Evolutionary conservation across 331 rosid species (phyloP).

Genomic region (Cydonia oblonga): DNA sequence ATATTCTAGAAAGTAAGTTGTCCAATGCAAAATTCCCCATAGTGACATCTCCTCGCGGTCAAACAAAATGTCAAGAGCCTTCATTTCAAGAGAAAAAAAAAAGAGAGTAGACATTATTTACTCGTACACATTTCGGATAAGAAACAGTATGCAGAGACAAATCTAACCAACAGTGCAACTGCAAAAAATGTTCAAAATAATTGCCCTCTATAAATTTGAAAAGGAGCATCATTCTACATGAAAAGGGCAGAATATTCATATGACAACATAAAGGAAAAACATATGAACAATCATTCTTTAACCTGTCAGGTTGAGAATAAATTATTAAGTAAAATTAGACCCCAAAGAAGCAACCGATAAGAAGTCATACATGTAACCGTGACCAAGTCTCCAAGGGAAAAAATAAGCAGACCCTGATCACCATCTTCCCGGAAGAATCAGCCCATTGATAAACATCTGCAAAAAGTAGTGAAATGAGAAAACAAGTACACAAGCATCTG

Average conservation of each 20-base stretch:
- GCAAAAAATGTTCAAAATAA: not conserved
- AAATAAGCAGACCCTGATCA: conserved; percentile 60
- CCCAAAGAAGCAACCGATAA: not conserved
- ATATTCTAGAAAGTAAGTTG: not conserved
- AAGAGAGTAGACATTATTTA: not conserved
- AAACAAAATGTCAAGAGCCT: not conserved
- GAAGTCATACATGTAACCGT: conserved; percentile 41
- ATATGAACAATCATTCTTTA: not conserved
- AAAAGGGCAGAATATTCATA: not conserved
- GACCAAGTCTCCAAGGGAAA: conserved; percentile 75
- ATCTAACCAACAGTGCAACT: not conserved
- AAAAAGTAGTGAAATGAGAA: not conserved
- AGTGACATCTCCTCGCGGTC: not conserved
- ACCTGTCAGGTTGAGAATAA: not conserved
- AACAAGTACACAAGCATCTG: conserved; percentile 4
- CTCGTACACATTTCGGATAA: not conserved
- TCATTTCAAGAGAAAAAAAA: not conserved
- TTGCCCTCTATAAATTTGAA: not conserved
- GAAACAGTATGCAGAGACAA: not conserved
- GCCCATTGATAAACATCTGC: conserved; percentile 88
- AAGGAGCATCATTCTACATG: not conserved
- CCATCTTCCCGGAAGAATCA: conserved; percentile 56
- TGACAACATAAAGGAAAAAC: not conserved
- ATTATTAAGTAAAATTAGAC: not conserved
- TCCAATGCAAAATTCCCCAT: not conserved